phyloP scores from a whole-genome alignment of 2,329 filamentous ascomycete species.

The Botryotinia globosa region DNA sequence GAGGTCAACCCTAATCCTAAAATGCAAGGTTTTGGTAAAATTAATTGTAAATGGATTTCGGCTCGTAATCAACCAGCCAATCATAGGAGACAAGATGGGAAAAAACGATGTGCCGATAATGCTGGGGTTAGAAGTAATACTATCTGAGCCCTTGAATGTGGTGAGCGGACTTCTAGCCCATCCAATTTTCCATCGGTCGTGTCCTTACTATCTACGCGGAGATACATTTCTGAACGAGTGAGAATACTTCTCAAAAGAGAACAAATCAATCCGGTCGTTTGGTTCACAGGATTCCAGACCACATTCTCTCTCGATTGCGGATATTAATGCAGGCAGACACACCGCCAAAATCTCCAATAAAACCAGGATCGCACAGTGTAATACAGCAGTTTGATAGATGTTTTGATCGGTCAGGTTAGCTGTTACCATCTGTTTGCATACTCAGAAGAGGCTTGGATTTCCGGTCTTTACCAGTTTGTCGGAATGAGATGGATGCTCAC shows the following conservation, averaged over 20 bases:
- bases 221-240: background rate
- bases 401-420: slow-evolving; percentile 1
- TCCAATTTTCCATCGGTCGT: background rate
- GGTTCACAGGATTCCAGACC: slow-evolving; percentile 14
- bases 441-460: slow-evolving; percentile 1
- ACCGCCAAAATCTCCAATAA: slow-evolving; percentile 7
- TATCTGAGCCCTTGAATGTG: slow-evolving; percentile 3
- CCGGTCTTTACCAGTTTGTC: slow-evolving; percentile 12
- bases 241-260: background rate
- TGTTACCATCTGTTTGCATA: background rate
- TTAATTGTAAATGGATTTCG: background rate
- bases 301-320: slow-evolving; percentile 5
- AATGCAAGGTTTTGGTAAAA: background rate
- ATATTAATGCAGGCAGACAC: slow-evolving; percentile 6
- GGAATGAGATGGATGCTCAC: background rate
- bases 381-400: background rate
- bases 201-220: background rate
- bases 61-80: slow-evolving; percentile 5
- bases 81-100: background rate
- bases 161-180: background rate
- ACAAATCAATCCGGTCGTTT: background rate
- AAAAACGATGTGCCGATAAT: slow-evolving; percentile 2
- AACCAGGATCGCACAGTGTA: background rate
- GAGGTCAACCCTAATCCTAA: background rate
- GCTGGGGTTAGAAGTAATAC: background rate